phyloP scores from a whole-genome alignment of 345 rosid genomes.

The Brassica cretica region DNA sequence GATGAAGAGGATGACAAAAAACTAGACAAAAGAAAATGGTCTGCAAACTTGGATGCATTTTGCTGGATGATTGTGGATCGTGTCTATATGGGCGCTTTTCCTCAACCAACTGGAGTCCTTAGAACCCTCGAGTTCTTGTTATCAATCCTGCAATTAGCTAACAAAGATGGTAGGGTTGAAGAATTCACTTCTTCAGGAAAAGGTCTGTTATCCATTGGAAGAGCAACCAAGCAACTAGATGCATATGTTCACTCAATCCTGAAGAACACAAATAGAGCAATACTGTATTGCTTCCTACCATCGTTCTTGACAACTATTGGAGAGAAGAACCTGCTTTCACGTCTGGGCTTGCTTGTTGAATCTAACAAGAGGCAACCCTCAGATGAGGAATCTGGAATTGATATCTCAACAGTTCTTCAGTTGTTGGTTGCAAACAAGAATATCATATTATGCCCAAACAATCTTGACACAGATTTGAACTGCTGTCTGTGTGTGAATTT shows the following conservation, averaged over 20 bases:
- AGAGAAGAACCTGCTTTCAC: slow-evolving; percentile 80
- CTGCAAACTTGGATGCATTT: slow-evolving; percentile 87
- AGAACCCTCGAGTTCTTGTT: slow-evolving; percentile 85
- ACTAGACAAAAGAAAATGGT: slow-evolving; percentile 90
- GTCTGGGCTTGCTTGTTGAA: slow-evolving; percentile 73
- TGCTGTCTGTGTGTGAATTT: slow-evolving; percentile 91
- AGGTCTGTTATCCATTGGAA: slow-evolving; percentile 78
- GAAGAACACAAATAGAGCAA: slow-evolving; percentile 76
- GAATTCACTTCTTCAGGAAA: slow-evolving; percentile 85
- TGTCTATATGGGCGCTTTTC: slow-evolving; percentile 93
- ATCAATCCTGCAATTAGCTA: slow-evolving; percentile 94
- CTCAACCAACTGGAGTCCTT: slow-evolving; percentile 76
- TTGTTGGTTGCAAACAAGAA: slow-evolving; percentile 84
- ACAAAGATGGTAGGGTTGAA: slow-evolving; percentile 97
- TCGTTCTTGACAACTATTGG: slow-evolving; percentile 79
- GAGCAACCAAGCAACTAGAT: slow-evolving; percentile 85
- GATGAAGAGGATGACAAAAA: slow-evolving; percentile 96
- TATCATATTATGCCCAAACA: slow-evolving; percentile 92
- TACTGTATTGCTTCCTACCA: slow-evolving; percentile 89
- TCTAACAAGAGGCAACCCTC: slow-evolving; percentile 54
- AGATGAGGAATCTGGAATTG: slow-evolving; percentile 71
- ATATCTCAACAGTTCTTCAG: slow-evolving; percentile 81
- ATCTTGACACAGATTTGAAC: slow-evolving; percentile 89
- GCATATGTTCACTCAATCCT: slow-evolving; percentile 86
- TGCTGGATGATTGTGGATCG: slow-evolving; percentile 98